phyloP scores from a whole-genome alignment of 352 stramenopile species.

The Pythium apleroticum region DNA sequence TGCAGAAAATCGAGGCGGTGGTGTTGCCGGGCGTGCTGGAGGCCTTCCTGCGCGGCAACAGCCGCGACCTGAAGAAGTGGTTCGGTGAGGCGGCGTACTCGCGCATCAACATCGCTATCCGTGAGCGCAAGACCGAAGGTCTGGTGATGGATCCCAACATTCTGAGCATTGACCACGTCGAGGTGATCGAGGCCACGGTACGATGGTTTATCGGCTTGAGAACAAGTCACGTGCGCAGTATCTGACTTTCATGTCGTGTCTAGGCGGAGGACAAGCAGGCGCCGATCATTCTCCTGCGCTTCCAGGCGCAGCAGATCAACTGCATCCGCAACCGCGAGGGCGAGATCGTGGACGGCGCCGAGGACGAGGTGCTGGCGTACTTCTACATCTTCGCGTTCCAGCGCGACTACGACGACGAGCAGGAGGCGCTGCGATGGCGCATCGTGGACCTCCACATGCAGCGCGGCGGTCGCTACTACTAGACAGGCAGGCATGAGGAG shows the following conservation, averaged over 20 bases:
- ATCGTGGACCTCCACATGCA: conserved; percentile 89
- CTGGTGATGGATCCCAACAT: conserved; percentile 94
- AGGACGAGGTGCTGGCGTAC: conserved; percentile 96
- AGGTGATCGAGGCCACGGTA: conserved; percentile 94
- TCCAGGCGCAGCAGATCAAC: conserved; percentile 99
- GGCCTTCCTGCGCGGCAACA: conserved; percentile 94
- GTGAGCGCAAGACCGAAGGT: conserved; percentile 94
- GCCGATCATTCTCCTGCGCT: conserved; percentile 96
- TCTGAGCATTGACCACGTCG: conserved; percentile 95
- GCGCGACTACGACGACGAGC: conserved; percentile 96
- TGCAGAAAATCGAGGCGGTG: conserved; percentile 88
- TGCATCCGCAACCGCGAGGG: conserved; percentile 97
- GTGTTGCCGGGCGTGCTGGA: conserved; percentile 95
- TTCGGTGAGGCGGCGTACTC: conserved; percentile 95
- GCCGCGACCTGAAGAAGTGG: conserved; percentile 95
- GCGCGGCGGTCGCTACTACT: conserved; percentile 79
- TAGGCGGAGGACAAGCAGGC: conserved; percentile 62
- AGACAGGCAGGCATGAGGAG: conserved; percentile 27
- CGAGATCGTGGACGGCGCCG: conserved; percentile 94
- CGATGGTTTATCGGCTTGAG: conserved; percentile 3
- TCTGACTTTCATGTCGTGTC: not conserved
- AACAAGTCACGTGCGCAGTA: not conserved
- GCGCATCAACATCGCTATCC: conserved; percentile 93
- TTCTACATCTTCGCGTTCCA: conserved; percentile 99
- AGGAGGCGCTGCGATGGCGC: conserved; percentile 77